phyloP scores from a whole-genome alignment of 441 rosid species.

The Syzygium syzygioides region DNA sequence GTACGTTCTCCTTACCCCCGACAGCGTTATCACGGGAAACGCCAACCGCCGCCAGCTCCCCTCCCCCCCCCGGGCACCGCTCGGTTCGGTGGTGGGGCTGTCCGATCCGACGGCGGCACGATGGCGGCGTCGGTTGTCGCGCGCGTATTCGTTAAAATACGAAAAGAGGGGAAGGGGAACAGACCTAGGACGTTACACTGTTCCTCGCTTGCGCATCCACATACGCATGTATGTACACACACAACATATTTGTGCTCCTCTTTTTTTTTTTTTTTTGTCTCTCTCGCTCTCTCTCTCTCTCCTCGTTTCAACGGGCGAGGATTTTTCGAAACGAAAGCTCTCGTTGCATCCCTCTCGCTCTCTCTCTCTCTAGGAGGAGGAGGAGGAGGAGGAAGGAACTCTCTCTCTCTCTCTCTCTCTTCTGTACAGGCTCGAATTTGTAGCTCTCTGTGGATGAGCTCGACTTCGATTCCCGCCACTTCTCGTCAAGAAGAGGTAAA shows the following conservation, averaged over 20 bases:
- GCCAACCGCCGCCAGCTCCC: slow-evolving; percentile 31
- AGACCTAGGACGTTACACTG: not conserved
- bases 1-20: slow-evolving; percentile 28
- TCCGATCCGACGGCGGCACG: slow-evolving; percentile 37
- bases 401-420: slow-evolving; percentile 10
- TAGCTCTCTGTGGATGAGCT: slow-evolving; percentile 29
- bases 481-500: slow-evolving; percentile 38
- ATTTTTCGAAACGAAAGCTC: slow-evolving; percentile 43
- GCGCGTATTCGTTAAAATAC: slow-evolving; percentile 58
- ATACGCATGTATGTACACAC: no score
- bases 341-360: not conserved
- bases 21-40: slow-evolving; percentile 21
- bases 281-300: slow-evolving; percentile 27
- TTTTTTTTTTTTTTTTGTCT: not conserved
- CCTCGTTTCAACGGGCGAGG: slow-evolving; percentile 83
- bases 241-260: not conserved
- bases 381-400: slow-evolving; percentile 7
- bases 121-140: slow-evolving; percentile 65
- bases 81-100: not conserved
- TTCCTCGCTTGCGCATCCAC: not conserved
- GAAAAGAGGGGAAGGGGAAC: slow-evolving; percentile 22
- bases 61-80: not conserved
- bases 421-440: slow-evolving; percentile 5
- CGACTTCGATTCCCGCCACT: slow-evolving; percentile 56
- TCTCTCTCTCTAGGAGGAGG: not conserved